These are phyloP conservation scores for Jaltomata sinuosa DNA, from an alignment of 257 asterid species.

Conservation along the genomic window DNA sequence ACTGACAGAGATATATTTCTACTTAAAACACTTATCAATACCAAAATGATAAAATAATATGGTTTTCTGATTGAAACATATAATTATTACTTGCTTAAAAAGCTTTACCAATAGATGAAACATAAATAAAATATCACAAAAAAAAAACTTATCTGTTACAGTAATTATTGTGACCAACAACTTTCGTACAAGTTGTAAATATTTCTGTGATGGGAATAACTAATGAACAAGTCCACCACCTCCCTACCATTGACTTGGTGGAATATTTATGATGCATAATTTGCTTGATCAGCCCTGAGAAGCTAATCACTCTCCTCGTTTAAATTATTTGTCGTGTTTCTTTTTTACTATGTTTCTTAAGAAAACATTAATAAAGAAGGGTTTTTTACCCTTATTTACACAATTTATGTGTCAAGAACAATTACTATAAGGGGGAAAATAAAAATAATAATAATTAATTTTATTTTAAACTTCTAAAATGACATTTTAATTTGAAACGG, in stretches of 20 bases:
- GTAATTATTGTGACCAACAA: background rate
- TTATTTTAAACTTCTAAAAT: no score
- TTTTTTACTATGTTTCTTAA: background rate
- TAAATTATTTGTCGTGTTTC: no score
- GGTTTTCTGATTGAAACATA: background rate
- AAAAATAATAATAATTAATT: no score
- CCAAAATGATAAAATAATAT: background rate
- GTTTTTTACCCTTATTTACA: no score
- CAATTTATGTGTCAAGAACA: no score
- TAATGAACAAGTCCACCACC: background rate
- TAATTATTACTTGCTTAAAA: background rate
- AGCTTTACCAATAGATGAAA: background rate
- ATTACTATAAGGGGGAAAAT: no score
- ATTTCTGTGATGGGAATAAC: background rate
- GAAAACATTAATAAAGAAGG: background rate
- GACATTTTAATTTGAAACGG: no score
- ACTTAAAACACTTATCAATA: background rate
- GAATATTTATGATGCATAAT: background rate
- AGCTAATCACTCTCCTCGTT: background rate
- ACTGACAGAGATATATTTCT: background rate
- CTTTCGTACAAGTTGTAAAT: background rate
- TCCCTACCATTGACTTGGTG: background rate
- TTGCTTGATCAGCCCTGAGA: background rate
- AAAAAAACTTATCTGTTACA: background rate
- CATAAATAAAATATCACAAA: background rate